Base-by-base conservation (phyloP, 345 rosid genomes). In the Hypericum perforatum region DNA sequence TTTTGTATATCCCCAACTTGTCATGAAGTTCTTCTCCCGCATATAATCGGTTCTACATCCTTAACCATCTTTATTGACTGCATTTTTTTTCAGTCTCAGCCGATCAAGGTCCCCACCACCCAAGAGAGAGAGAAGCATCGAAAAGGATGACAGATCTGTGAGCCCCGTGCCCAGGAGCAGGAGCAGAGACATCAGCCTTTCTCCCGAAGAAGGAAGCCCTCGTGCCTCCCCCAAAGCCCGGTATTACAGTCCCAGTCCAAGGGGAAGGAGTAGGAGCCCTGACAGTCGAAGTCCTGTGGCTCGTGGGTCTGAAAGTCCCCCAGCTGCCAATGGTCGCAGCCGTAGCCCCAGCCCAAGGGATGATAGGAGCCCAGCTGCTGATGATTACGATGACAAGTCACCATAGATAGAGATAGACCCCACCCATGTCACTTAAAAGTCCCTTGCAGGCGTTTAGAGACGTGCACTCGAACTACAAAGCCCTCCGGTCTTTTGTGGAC, bases 31-130 rank as follows among this genome's bases (percentile, higher is more conserved):
- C 6, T 39, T 13, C 5, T 3, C 0, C 29, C 48, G 9, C 38
- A 38, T 7, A 16, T 22, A n/a, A 50, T 15, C 9, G 32, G 41
- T 49, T 16, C 39, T 8, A 37, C 14, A 60, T 6, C 42, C 9
- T 4, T 53, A 45, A 39, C 39, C 47, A 15, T 6, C 1, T 39
- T 13, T 32, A 10, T 10, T 49, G 36, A 48, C 16, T 22, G 29
- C 7, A 37, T 54, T 41, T 22, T 22, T 1, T 7, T 6, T 56
- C 56, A 39, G 62, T 38, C 50, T 29, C 65, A 86, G 95, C 53
- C 82, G 84, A 37, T 90, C 95, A 22, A 70, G 80, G 45, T 86
- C 97, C 40, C 71, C 71, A 2, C 85, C 89, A 0, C 79, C 65
- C 42, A 83, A 70, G 78, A 78, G 85, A 48, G 89, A 78, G 44